These are phyloP conservation scores for Microsporum canis DNA, from an alignment of 2,329 filamentous ascomycete genomes.

Conservation along the genomic window DNA sequence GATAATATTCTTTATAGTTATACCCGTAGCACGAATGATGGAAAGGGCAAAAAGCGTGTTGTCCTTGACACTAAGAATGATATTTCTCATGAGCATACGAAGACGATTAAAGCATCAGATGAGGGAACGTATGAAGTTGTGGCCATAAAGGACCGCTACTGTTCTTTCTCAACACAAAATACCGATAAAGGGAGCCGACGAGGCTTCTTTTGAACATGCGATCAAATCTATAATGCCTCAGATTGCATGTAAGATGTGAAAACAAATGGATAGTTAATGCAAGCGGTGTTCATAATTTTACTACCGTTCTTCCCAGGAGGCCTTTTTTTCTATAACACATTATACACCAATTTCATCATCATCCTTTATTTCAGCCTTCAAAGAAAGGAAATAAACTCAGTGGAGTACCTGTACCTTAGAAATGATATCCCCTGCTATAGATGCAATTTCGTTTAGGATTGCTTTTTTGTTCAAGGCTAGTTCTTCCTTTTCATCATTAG, in stretches of 20 bases:
- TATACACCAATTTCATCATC: background rate
- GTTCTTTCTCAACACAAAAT: constrained; percentile 69
- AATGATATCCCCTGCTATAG: constrained; percentile 54
- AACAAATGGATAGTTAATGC: background rate
- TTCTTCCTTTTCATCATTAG: constrained; percentile 13
- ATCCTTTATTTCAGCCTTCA: background rate
- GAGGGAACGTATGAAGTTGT: constrained; percentile 98
- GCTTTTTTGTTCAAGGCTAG: constrained; percentile 30
- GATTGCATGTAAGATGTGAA: background rate
- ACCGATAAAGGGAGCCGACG: background rate
- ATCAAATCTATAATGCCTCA: background rate
- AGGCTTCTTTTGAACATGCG: background rate
- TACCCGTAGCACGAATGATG: constrained; percentile 76
- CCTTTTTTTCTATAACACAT: background rate
- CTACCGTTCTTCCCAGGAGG: too few relatives aligned
- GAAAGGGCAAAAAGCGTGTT: constrained; percentile 62
- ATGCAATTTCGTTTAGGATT: constrained; percentile 35
- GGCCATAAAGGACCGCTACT: constrained; percentile 86
- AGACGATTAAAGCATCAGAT: constrained; percentile 73
- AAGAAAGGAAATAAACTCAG: constrained; percentile 1
- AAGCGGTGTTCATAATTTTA: background rate
- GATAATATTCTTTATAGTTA: constrained; percentile 40
- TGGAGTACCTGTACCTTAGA: constrained; percentile 48
- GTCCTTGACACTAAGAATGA: constrained; percentile 89
- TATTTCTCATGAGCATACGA: constrained; percentile 66